phyloP scores from a whole-genome alignment of 78 protist species.

The Tieghemostelium lacteum region DNA sequence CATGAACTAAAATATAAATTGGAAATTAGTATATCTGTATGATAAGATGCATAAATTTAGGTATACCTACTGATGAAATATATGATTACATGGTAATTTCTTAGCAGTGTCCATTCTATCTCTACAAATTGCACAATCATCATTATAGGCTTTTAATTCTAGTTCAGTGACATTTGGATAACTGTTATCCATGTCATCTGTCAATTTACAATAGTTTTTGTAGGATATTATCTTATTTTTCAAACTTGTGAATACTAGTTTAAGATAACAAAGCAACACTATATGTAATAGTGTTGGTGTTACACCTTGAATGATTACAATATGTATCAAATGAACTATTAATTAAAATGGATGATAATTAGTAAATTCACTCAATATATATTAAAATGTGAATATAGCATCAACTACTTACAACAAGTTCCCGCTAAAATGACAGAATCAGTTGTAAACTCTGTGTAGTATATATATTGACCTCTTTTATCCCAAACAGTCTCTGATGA shows the following conservation, averaged over 20 bases:
- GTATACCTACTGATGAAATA: conserved; percentile 76
- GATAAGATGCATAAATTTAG: neutral
- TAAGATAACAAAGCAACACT: conserved; percentile 76
- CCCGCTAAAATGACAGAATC: conserved; percentile 80
- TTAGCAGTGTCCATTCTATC: conserved; percentile 84
- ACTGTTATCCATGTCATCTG: conserved; percentile 62
- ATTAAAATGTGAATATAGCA: neutral
- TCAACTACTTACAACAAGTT: conserved; percentile 48
- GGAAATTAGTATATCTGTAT: neutral
- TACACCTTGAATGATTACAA: conserved; percentile 80
- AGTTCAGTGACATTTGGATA: conserved; percentile 57
- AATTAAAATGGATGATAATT: neutral
- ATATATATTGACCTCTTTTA: conserved; percentile 74
- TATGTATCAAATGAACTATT: conserved; percentile 81
- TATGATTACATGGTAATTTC: conserved; percentile 84
- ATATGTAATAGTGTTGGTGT: conserved; percentile 83
- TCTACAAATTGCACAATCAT: conserved; percentile 87
- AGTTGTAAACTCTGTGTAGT: conserved; percentile 86
- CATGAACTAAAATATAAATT: conserved; percentile 69
- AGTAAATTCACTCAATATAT: neutral
- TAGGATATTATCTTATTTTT: conserved; percentile 73
- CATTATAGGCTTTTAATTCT: conserved; percentile 63
- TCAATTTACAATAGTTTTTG: conserved; percentile 81
- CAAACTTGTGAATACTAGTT: conserved; percentile 51
- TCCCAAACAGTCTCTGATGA: conserved; percentile 81